Evolutionary conservation across 805 yeast species (phyloP), one percentile per base, ranked within the genome.

Genomic region (Starmerella powellii): DNA sequence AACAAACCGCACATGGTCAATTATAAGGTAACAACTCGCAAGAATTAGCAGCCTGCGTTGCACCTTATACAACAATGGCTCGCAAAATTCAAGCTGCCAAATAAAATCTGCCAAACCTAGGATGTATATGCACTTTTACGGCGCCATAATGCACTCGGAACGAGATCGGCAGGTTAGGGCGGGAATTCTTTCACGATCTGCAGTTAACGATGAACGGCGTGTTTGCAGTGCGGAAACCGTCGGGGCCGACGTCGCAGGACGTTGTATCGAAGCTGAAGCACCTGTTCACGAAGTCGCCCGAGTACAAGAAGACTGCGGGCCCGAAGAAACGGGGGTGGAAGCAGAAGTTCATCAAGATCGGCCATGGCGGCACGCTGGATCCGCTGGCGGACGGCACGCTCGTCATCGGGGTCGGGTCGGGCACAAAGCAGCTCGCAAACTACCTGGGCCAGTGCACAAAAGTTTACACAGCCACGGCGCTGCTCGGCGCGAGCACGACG

Each of bases 141-240:
- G n/a, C n/a, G n/a, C n/a, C n/a, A n/a, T n/a, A n/a, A n/a, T n/a
- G n/a, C n/a, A n/a, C n/a, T n/a, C n/a, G n/a, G n/a, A n/a, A n/a
- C n/a, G n/a, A n/a, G n/a, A n/a, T n/a, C n/a, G n/a, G n/a, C n/a
- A n/a, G n/a, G n/a, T n/a, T n/a, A n/a, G n/a, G n/a, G 28, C 26
- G 8, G 36, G 26, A 38, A 5, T 12, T 6, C 15, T 26, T 8
- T 3, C 32, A 3, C 20, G n/a, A n/a, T n/a, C n/a, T n/a, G n/a
- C n/a, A n/a, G n/a, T n/a, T n/a, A n/a, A n/a, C n/a, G n/a, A 83
- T 88, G 95, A 84, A 86, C 55, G 97, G 98, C 34, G 72, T 91
- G 1, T 84, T 88, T 66, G 97, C 97, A 8, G 73, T 88, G 33
- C 79, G 80, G 50, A 88, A 88, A 59, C 97, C 97, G 0, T 64